A percentile compares a stretch with the other conserved stretches of the same genome.
Conservation (phyloP, 2,329 filamentous ascomycete genomes). For the Calonectria multiphialidica region DNA sequence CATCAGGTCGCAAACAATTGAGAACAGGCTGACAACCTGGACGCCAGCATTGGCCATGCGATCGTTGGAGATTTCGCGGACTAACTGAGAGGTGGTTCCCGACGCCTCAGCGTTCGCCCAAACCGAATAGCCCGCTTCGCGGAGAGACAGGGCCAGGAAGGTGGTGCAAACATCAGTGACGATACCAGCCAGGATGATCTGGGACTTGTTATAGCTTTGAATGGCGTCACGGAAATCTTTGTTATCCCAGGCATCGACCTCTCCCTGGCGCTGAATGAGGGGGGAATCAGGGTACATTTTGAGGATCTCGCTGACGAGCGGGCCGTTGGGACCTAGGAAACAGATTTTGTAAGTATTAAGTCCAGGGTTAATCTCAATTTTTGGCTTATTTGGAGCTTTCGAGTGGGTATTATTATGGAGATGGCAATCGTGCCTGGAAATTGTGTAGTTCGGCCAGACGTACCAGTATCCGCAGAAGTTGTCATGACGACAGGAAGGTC, state of each 20-base stretch:
- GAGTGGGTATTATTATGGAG: too few species aligned
- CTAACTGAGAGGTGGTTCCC: conserved; percentile 72
- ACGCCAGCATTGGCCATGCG: conserved; percentile 77
- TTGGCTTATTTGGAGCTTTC: too few species aligned
- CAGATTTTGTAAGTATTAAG: neutral
- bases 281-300: conserved; percentile 76
- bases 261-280: conserved; percentile 75
- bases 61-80: conserved; percentile 74
- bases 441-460: neutral
- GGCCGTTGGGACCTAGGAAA: conserved; percentile 74
- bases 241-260: conserved; percentile 85
- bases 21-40: conserved; percentile 71
- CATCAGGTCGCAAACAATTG: conserved; percentile 77
- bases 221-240: conserved; percentile 75
- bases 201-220: conserved; percentile 72
- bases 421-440: conserved; percentile 40
- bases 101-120: conserved; percentile 80
- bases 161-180: conserved; percentile 81
- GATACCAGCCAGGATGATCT: conserved; percentile 80
- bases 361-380: too few species aligned
- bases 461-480: conserved; percentile 69
- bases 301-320: conserved; percentile 75
- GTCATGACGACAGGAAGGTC: conserved; percentile 77
- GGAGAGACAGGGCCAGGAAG: conserved; percentile 78
- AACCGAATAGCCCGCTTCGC: conserved; percentile 78